phyloP scores from a whole-genome alignment of 768 basidiomycete species.

The Tephrocybe sp. region DNA sequence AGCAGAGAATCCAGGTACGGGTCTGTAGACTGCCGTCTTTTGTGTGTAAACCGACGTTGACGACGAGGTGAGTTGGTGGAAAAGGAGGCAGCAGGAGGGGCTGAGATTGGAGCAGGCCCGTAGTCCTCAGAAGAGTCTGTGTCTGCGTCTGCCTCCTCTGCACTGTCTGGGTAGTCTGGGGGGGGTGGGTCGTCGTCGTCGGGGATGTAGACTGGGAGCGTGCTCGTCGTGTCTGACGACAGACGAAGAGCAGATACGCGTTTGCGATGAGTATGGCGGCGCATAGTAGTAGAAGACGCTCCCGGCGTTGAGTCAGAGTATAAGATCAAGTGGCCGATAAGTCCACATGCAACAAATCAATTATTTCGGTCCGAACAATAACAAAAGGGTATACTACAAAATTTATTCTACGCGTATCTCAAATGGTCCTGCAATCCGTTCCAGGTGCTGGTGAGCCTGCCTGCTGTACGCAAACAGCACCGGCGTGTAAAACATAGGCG shows the following conservation, averaged over 20 bases:
- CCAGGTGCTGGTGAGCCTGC: slow-evolving; percentile 34
- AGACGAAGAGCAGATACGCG: background rate
- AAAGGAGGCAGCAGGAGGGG: slow-evolving; percentile 28
- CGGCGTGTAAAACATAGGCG: slow-evolving; percentile 58
- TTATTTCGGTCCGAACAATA: slow-evolving; percentile 2
- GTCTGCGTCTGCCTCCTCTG: slow-evolving; percentile 76
- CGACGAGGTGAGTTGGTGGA: slow-evolving; percentile 35
- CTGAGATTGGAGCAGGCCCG: slow-evolving; percentile 24
- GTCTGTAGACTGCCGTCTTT: slow-evolving; percentile 36
- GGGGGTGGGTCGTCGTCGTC: slow-evolving; percentile 61
- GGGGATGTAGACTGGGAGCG: slow-evolving; percentile 54
- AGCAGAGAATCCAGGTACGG: slow-evolving; percentile 75
- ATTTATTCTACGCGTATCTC: slow-evolving; percentile 26
- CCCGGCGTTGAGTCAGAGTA: slow-evolving; percentile 18
- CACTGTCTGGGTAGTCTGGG: slow-evolving; percentile 76
- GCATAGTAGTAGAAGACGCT: slow-evolving; percentile 17
- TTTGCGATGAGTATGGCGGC: background rate
- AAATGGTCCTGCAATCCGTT: slow-evolving; percentile 56
- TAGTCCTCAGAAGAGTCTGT: slow-evolving; percentile 33
- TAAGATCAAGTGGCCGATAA: slow-evolving; percentile 24
- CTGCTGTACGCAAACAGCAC: slow-evolving; percentile 31
- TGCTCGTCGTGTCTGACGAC: background rate
- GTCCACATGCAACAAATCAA: slow-evolving; percentile 17
- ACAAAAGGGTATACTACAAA: slow-evolving; percentile 2
- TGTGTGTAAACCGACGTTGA: slow-evolving; percentile 24